Evolutionary conservation across 108 stramenopile species (phyloP).

Genomic region (Pseudonitzschia delicatissima): DNA sequence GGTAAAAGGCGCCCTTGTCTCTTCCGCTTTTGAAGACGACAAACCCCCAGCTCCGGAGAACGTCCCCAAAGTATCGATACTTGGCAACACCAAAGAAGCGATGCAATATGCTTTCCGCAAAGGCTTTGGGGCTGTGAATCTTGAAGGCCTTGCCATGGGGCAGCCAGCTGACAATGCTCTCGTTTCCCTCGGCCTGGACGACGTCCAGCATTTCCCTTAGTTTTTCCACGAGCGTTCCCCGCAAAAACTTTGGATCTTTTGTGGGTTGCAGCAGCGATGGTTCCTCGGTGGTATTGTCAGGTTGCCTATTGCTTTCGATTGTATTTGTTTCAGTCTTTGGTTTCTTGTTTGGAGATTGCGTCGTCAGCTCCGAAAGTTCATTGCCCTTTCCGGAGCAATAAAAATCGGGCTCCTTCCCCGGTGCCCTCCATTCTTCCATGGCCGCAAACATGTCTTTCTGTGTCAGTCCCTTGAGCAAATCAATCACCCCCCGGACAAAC

Average conservation of each 20-base stretch:
- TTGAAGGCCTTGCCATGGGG: constrained; percentile 56
- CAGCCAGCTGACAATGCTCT: constrained; percentile 44
- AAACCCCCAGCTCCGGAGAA: constrained; percentile 74
- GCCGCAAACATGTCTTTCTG: constrained; percentile 27
- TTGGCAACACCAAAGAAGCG: constrained; percentile 28
- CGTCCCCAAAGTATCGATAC: constrained; percentile 33
- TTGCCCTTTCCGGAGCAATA: constrained; percentile 18
- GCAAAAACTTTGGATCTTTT: constrained; percentile 21
- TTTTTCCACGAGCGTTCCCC: constrained; percentile 28
- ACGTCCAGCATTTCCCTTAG: constrained; percentile 28
- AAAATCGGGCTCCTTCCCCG: constrained; percentile 27
- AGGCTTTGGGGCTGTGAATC: constrained; percentile 41
- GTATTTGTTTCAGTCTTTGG: not conserved
- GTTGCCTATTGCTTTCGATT: not conserved
- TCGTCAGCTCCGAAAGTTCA: not conserved
- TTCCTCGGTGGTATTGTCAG: not conserved
- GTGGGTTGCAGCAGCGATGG: not conserved
- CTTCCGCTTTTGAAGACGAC: constrained; percentile 39
- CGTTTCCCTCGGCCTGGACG: constrained; percentile 18
- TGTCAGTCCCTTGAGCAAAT: constrained; percentile 10
- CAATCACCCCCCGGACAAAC: constrained; percentile 35
- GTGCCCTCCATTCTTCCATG: constrained; percentile 30
- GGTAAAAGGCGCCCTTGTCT: constrained; percentile 36
- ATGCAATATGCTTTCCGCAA: constrained; percentile 56
- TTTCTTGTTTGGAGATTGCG: not conserved